These are phyloP conservation scores for Sugiyamaella qingdaonensis DNA, from an alignment of 805 yeast genomes.

Conservation along the genomic window DNA sequence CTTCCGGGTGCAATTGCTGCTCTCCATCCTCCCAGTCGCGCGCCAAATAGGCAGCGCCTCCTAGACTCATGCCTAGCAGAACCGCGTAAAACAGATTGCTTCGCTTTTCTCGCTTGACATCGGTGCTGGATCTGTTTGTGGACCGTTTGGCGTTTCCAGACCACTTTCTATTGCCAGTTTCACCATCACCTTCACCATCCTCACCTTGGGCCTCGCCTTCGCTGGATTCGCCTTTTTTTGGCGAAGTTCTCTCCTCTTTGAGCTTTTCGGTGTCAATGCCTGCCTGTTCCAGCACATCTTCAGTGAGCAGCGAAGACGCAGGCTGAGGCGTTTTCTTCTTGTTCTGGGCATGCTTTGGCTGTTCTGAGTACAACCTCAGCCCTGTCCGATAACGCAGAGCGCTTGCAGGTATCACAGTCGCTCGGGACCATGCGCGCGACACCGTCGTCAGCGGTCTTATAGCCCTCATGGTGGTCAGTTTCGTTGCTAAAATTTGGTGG, in stretches of 20 bases:
- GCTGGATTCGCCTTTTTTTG: neutral
- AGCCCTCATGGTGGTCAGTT: neutral
- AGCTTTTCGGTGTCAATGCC: constrained; percentile 56
- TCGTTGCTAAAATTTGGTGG: neutral
- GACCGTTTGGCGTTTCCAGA: constrained; percentile 45
- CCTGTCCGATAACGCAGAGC: neutral
- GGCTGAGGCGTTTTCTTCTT: neutral
- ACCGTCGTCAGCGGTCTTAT: neutral
- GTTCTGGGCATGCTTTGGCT: neutral
- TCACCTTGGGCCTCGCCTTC: constrained; percentile 5
- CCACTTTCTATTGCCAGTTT: constrained; percentile 38
- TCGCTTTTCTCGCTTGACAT: constrained; percentile 67
- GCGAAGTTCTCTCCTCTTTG: neutral
- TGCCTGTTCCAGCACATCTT: constrained; percentile 76
- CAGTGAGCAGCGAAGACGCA: constrained; percentile 56
- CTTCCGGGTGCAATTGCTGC: constrained; percentile 47
- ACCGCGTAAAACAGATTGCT: constrained; percentile 70
- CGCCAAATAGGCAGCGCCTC: constrained; percentile 61
- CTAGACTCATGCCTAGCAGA: constrained; percentile 42
- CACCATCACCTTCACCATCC: constrained; percentile 11
- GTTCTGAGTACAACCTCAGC: neutral
- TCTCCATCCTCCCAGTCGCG: constrained; percentile 83
- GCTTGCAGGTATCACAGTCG: neutral
- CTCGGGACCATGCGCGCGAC: neutral
- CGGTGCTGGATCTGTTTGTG: constrained; percentile 34